phyloP scores from a whole-genome alignment of 2,329 filamentous ascomycete species.

The Geosmithia putterillii region DNA sequence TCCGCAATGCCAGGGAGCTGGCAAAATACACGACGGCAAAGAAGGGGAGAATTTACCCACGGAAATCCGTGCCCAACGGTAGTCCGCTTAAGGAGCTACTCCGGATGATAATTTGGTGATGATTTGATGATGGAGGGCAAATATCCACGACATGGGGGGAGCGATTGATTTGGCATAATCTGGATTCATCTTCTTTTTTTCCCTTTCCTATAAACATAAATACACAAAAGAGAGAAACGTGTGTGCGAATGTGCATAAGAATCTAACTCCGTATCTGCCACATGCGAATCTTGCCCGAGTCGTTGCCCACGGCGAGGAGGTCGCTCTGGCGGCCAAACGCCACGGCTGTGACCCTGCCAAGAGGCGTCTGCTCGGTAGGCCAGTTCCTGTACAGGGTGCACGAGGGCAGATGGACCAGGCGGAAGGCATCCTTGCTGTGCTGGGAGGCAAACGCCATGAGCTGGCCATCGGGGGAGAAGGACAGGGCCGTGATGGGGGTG shows the following conservation, averaged over 20 bases:
- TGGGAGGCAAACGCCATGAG: conserved; percentile 75
- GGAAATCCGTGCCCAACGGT: conserved; percentile 20
- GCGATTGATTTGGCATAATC: background rate
- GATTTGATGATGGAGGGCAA: no score
- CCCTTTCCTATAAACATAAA: background rate
- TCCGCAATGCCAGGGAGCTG: conserved; percentile 18
- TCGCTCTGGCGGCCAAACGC: conserved; percentile 55
- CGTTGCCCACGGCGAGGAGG: conserved; percentile 76
- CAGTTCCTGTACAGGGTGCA: conserved; percentile 96
- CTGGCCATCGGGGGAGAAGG: conserved; percentile 83
- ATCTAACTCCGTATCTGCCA: conserved; percentile 71
- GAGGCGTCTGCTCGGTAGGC: conserved; percentile 81
- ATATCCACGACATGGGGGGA: no score
- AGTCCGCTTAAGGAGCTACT: conserved; percentile 19
- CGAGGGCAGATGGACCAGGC: conserved; percentile 78
- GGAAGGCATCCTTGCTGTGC: conserved; percentile 79
- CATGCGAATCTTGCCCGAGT: conserved; percentile 73
- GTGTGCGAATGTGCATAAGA: background rate
- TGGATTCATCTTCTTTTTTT: background rate
- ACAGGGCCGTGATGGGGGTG: conserved; percentile 67
- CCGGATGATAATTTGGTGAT: background rate
- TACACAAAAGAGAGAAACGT: background rate
- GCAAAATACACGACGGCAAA: conserved; percentile 4
- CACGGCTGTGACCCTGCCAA: conserved; percentile 70
- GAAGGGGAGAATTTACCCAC: conserved; percentile 14